Percentiles rank a stretch among this genome's conserved stretches.
Evolutionary conservation across 768 basidiomycete genomes (phyloP).

Genomic region (Pisolithus tinctorius): DNA sequence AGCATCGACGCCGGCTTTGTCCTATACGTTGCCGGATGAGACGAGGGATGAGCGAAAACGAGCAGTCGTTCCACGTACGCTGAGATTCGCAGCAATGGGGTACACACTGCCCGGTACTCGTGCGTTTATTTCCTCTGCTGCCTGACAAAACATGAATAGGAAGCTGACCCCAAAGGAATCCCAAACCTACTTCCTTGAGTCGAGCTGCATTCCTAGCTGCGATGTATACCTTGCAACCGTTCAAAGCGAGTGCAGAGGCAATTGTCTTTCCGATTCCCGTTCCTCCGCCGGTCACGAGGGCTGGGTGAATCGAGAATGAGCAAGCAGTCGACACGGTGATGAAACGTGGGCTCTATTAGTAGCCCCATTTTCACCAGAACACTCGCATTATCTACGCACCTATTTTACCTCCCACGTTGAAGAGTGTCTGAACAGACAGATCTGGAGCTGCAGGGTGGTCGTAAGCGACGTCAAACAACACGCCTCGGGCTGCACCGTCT

Average conservation of each 20-base stretch:
- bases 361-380: background rate
- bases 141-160: slow-evolving; percentile 22
- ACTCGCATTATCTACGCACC: slow-evolving; percentile 31
- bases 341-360: background rate
- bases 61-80: slow-evolving; percentile 38
- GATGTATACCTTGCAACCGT: slow-evolving; percentile 87
- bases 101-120: slow-evolving; percentile 53
- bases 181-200: slow-evolving; percentile 55
- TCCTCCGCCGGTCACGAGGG: slow-evolving; percentile 77
- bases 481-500: too few species aligned
- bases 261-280: slow-evolving; percentile 84
- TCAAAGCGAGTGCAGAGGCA: slow-evolving; percentile 73
- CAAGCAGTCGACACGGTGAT: background rate
- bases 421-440: slow-evolving; percentile 43
- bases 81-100: slow-evolving; percentile 70
- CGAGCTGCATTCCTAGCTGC: slow-evolving; percentile 78
- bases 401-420: slow-evolving; percentile 57
- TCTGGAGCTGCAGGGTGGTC: slow-evolving; percentile 23
- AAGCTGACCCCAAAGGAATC: background rate
- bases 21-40: slow-evolving; percentile 31
- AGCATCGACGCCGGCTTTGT: slow-evolving; percentile 71
- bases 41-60: background rate
- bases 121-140: slow-evolving; percentile 55
- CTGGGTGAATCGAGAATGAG: slow-evolving; percentile 26
- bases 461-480: background rate